Conservation (phyloP, 371 early-diverging fungal genomes). For the Funneliformis caledonium region DNA sequence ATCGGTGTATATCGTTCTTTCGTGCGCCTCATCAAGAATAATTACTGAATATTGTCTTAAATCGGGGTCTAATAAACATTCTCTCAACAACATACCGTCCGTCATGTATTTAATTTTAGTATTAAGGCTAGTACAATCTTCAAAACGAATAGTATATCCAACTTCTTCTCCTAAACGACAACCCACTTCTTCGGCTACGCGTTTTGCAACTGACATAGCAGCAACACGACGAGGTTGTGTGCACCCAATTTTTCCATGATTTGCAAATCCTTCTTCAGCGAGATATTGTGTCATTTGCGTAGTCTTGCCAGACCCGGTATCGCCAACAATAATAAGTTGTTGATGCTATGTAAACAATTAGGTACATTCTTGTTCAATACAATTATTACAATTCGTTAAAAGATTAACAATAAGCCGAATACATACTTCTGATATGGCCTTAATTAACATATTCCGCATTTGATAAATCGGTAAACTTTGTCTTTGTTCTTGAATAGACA, state of each 20-base stretch:
- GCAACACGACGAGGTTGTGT: slow-evolving; percentile 99
- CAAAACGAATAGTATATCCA: slow-evolving; percentile 99
- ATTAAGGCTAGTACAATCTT: slow-evolving; percentile 89
- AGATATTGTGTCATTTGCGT: slow-evolving; percentile 99
- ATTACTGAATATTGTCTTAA: slow-evolving; percentile 92
- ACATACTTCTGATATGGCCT: slow-evolving; percentile 75
- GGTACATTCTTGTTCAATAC: background rate
- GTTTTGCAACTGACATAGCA: slow-evolving; percentile 98
- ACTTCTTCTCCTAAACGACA: slow-evolving; percentile 94
- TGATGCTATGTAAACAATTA: slow-evolving; percentile 66
- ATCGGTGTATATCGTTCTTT: slow-evolving; percentile 97
- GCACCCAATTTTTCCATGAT: slow-evolving; percentile 91
- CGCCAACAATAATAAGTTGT: slow-evolving; percentile 92
- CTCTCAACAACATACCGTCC: slow-evolving; percentile 98
- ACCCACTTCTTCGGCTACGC: slow-evolving; percentile 98
- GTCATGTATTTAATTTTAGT: slow-evolving; percentile 99
- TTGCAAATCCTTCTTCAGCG: slow-evolving; percentile 90
- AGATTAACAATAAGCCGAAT: background rate
- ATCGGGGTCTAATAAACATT: slow-evolving; percentile 88
- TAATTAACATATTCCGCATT: slow-evolving; percentile 74
- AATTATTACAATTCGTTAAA: background rate
- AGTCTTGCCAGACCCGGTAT: slow-evolving; percentile 99
- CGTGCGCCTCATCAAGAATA: slow-evolving; percentile 99
- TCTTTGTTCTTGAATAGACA: slow-evolving; percentile 92
- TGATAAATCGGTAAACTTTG: slow-evolving; percentile 89